Percentiles rank a stretch among this genome's conserved stretches.
phyloP scores from a whole-genome alignment of 306 rosid species.

The Betula pendula region DNA sequence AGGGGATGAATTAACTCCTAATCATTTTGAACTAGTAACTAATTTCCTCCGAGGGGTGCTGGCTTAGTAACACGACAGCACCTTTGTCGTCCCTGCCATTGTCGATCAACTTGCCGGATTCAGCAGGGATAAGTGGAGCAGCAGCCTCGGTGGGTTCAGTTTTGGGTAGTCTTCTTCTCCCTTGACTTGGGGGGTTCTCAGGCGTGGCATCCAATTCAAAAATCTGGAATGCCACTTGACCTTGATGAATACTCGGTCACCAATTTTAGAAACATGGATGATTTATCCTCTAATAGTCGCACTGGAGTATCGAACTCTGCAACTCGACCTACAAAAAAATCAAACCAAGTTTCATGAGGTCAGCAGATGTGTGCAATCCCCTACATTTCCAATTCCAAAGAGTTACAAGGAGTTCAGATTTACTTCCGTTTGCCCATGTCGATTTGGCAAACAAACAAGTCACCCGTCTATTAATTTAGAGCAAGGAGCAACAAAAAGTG shows the following conservation, averaged over 20 bases:
- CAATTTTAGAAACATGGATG: conserved; percentile 90
- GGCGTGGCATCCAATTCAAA: conserved; percentile 44
- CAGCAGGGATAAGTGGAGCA: conserved; percentile 31
- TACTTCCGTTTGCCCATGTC: not conserved
- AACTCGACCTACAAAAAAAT: conserved; percentile 66
- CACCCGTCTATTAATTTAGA: not conserved
- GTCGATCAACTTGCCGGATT: conserved; percentile 30
- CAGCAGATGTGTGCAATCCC: not conserved
- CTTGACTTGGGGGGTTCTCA: conserved; percentile 17
- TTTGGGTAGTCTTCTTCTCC: conserved; percentile 31
- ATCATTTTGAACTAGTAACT: conserved; percentile 28
- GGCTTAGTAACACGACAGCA: not conserved
- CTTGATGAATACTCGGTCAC: conserved; percentile 81
- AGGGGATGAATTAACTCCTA: conserved; percentile 39
- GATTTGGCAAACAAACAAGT: not conserved
- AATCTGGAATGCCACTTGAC: conserved; percentile 67
- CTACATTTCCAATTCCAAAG: not conserved
- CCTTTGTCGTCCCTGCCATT: conserved; percentile 20
- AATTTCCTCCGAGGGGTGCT: conserved; percentile 29
- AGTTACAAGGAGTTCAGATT: not conserved
- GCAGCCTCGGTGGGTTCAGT: conserved; percentile 20
- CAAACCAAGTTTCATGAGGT: conserved; percentile 25
- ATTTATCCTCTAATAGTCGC: conserved; percentile 74
- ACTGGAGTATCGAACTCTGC: conserved; percentile 79
- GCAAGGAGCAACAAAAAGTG: not conserved